phyloP scores from a whole-genome alignment of 2,329 filamentous ascomycete species.

The Colletotrichum viniferum region DNA sequence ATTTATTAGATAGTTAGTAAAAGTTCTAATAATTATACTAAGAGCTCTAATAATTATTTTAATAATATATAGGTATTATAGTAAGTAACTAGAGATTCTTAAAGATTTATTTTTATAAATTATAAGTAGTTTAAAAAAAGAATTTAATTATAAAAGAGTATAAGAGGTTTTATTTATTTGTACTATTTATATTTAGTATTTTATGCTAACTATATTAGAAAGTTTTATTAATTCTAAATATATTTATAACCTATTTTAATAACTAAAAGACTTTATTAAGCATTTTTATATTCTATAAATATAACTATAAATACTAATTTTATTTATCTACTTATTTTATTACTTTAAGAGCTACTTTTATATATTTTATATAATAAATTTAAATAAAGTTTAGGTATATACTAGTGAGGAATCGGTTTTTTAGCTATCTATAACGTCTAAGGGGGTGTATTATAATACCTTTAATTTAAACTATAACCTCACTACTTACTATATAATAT shows the following conservation, averaged over 20 bases:
- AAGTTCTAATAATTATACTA: not conserved
- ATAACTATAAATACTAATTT: not conserved
- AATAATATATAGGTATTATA: not conserved
- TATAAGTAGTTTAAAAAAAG: not conserved
- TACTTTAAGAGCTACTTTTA: not conserved
- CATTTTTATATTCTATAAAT: too few relatives aligned
- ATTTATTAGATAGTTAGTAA: not conserved
- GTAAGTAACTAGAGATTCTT: not conserved
- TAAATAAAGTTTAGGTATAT: not conserved
- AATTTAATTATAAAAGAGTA: not conserved
- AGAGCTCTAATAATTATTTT: not conserved
- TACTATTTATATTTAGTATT: not conserved
- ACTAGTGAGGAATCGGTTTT: not conserved
- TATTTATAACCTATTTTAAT: not conserved
- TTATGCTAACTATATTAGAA: not conserved
- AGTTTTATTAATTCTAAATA: not conserved
- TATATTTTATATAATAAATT: not conserved
- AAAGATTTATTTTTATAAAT: not conserved
- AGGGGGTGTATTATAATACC: not conserved
- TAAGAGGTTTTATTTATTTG: not conserved
- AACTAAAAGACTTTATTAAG: not conserved
- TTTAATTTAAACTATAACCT: not conserved
- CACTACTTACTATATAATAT: not conserved
- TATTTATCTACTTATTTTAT: not conserved
- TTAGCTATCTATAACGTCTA: not conserved